Conservation (phyloP, 768 basidiomycete species). For the Suillus placidus region DNA sequence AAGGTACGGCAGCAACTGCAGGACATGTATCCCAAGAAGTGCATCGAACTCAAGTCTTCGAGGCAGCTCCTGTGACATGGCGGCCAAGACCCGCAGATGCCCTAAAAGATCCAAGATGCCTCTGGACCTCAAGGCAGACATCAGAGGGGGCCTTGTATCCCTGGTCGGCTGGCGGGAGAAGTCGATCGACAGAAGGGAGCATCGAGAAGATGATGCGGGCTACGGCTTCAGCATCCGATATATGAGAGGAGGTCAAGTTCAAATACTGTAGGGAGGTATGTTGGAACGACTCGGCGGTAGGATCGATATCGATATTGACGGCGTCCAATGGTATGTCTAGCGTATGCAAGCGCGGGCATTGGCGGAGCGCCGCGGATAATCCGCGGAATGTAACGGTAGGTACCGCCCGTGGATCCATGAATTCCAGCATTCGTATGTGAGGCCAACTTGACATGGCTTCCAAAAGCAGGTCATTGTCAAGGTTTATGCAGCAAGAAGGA, state of each 20-base stretch:
- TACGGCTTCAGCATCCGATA: background rate
- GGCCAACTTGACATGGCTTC: constrained; percentile 4
- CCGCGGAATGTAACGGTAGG: background rate
- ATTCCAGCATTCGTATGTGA: background rate
- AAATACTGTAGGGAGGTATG: background rate
- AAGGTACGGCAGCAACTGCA: background rate
- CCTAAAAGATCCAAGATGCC: background rate
- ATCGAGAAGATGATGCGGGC: background rate
- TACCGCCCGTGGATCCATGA: background rate
- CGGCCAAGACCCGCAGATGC: background rate
- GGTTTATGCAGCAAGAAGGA: background rate
- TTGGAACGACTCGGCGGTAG: background rate
- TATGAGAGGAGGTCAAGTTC: background rate
- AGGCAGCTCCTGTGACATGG: background rate
- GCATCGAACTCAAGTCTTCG: background rate
- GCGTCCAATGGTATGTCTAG: background rate
- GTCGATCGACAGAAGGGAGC: background rate
- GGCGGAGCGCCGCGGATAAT: background rate
- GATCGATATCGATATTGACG: background rate
- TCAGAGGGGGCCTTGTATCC: background rate
- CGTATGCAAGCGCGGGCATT: background rate
- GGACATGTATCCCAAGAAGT: background rate
- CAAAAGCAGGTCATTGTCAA: background rate
- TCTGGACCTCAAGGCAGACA: background rate
- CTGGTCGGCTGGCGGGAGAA: background rate